Percentiles rank a stretch among this genome's conserved stretches.
Evolutionary conservation across 148 eudicot species (phyloP).

Genomic region (Linanthus parryae): DNA sequence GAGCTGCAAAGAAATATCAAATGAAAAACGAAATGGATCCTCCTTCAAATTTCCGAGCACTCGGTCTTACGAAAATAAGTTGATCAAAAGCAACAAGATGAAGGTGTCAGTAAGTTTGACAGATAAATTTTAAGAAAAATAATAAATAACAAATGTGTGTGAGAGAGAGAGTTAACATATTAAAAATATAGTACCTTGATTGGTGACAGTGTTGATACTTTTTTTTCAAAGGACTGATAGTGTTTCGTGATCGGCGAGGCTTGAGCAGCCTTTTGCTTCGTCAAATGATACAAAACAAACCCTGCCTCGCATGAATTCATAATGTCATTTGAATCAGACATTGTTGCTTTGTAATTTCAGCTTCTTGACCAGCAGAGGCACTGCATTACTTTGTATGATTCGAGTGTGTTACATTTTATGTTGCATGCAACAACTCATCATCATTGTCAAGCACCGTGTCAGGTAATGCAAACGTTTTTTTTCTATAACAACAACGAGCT

Average conservation of each 20-base stretch:
- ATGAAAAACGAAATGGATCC: no score
- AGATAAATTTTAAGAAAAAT: no score
- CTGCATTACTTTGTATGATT: conserved; percentile 20
- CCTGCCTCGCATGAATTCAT: no score
- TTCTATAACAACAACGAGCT: conserved; percentile 17
- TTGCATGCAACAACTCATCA: conserved; percentile 23
- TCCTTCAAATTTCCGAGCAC: no score
- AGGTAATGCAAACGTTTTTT: conserved; percentile 9
- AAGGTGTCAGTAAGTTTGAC: no score
- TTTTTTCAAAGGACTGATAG: conserved; percentile 15
- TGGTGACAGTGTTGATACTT: conserved; percentile 31
- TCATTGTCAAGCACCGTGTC: conserved; percentile 22
- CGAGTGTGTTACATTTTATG: no score
- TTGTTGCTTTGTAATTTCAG: conserved; percentile 19
- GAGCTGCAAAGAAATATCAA: no score
- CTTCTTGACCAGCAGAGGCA: conserved; percentile 19
- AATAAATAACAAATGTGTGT: neutral
- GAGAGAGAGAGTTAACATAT: no score
- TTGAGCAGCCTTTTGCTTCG: conserved; percentile 16
- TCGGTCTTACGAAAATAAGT: no score
- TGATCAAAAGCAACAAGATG: no score
- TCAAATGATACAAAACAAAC: no score
- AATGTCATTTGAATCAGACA: no score
- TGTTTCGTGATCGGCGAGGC: conserved; percentile 11
- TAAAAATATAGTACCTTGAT: conserved; percentile 38